Base-by-base conservation (phyloP, 306 rosid genomes). In the Erythrophleum fordii region DNA sequence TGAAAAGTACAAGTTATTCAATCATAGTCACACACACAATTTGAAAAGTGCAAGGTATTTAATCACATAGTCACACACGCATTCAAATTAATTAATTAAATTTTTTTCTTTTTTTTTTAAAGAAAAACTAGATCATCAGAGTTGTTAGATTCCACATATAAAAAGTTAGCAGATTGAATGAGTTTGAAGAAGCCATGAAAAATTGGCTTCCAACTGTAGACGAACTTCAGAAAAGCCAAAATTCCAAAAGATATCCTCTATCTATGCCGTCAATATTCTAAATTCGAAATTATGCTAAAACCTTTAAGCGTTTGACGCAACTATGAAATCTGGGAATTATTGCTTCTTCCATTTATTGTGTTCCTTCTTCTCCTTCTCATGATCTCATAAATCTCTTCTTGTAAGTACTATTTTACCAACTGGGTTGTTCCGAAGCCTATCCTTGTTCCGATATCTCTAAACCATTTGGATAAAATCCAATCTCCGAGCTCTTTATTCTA, bases 181-280 rank as follows among this genome's bases (percentile, higher is more conserved):
- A 22, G 58, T 12, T 61, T 28, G 53, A 79, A 53, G 1, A 77
- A 78, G 48, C 28, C 52, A 29, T 42, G 53, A 71, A 58, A 58
- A 22, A 58, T 25, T 25, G 41, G 0, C 11, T 56, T 25, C 20
- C 14, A 41, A 18, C 9, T 26, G 52, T n/a, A 13, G 37, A 53
- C 35, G 70, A 7, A 12, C 5, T 61, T 68, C 2, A 41, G 51
- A 9, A 31, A 75, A 74, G 71, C 45, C 55, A 66, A 68, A 67
- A 58, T 60, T 16, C 55, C 26, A 14, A 31, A 59, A 74, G 44
- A 81, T 34, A 76, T 68, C 72, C 65, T 42, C 23, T n/a, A 29
- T 28, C 55, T 68, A 56, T 67, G 64, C 77, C 85, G 46, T 67
- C 48, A 34, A 76, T 59, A 59, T 53, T 28, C 29, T 74, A 37